These are phyloP conservation scores for Sporothrix globosa DNA, from an alignment of 2,329 filamentous ascomycete species.

Conservation along the genomic window DNA sequence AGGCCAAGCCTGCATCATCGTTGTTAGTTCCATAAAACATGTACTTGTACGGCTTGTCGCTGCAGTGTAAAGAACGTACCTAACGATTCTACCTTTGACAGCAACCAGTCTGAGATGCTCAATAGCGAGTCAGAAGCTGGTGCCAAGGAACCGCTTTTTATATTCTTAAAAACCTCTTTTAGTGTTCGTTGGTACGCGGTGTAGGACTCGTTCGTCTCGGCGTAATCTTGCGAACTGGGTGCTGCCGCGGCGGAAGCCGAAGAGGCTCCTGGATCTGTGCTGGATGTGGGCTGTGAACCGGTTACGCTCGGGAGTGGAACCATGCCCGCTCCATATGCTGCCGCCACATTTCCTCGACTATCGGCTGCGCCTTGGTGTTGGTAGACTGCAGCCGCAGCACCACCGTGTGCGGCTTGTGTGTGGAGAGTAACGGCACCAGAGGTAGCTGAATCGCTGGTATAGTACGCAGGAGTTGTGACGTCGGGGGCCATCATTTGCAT, in stretches of 20 bases:
- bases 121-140: conserved; percentile 57
- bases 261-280: conserved; percentile 2
- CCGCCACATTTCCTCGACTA: conserved; percentile 59
- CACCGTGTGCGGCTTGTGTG: conserved; percentile 52
- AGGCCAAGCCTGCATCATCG: conserved; percentile 67
- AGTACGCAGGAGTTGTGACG: conserved; percentile 76
- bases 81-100: conserved; percentile 59
- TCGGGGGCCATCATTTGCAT: conserved; percentile 72
- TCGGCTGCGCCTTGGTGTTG: conserved; percentile 65
- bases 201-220: conserved; percentile 64
- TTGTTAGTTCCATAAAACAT: neutral
- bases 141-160: conserved; percentile 58
- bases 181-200: conserved; percentile 65
- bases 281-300: conserved; percentile 42
- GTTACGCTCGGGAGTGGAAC: conserved; percentile 43
- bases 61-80: conserved; percentile 48
- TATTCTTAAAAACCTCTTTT: conserved; percentile 70
- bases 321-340: conserved; percentile 55
- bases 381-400: conserved; percentile 64
- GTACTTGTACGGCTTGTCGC: too few relatives aligned
- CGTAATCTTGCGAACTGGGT: conserved; percentile 28
- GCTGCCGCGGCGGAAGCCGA: neutral
- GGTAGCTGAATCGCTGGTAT: conserved; percentile 65
- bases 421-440: conserved; percentile 60
- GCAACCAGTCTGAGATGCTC: conserved; percentile 58